phyloP scores from a whole-genome alignment of 1,284 basidiomycete genomes.

The Coriolopsis trogii region DNA sequence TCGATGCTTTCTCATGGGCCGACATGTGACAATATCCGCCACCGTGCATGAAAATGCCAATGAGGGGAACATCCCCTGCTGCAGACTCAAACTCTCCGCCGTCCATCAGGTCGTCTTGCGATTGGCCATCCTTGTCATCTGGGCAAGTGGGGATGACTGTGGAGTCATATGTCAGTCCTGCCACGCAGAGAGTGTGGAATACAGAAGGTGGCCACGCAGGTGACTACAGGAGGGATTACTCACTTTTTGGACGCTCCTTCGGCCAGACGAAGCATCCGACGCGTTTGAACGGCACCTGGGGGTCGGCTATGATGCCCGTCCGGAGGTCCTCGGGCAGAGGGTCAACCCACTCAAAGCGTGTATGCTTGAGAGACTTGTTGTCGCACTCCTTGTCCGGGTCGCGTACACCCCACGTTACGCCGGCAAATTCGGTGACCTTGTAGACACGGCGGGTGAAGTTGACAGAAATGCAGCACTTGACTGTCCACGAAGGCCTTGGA shows the following conservation, averaged over 20 bases:
- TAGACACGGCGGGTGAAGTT: slow-evolving; percentile 54
- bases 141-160: slow-evolving; percentile 13
- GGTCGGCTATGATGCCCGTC: slow-evolving; percentile 45
- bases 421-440: slow-evolving; percentile 54
- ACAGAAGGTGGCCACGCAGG: no score
- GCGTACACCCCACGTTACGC: slow-evolving; percentile 53
- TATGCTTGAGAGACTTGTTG: slow-evolving; percentile 41
- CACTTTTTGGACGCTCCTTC: slow-evolving; percentile 32
- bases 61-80: slow-evolving; percentile 34
- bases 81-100: slow-evolving; percentile 25
- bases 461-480: slow-evolving; percentile 50
- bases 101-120: slow-evolving; percentile 9
- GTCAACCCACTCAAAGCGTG: slow-evolving; percentile 50
- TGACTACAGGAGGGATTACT: no score
- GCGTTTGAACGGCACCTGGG: slow-evolving; percentile 41
- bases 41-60: slow-evolving; percentile 54
- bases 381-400: slow-evolving; percentile 41
- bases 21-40: slow-evolving; percentile 61
- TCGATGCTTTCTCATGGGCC: slow-evolving; percentile 49
- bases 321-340: slow-evolving; percentile 42
- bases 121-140: not conserved
- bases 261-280: slow-evolving; percentile 55
- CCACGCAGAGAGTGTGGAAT: no score
- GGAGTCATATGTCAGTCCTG: not conserved
- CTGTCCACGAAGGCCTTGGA: slow-evolving; percentile 50